These are phyloP conservation scores for Biscogniauxia marginata DNA, from an alignment of 2,329 filamentous ascomycete species.

Conservation along the genomic window DNA sequence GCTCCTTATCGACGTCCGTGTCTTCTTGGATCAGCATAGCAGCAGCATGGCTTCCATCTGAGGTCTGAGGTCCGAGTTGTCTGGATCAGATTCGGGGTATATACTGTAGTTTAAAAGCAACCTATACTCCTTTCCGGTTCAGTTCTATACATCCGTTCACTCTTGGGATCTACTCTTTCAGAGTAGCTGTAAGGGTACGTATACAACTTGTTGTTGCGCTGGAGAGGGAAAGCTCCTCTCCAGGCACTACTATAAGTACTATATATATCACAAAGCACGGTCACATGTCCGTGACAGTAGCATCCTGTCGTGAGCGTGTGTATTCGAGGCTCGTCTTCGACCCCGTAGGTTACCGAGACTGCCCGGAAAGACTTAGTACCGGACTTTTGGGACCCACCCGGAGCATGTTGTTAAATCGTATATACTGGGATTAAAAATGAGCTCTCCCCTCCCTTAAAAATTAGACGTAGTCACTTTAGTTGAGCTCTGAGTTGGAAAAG, in stretches of 20 bases:
- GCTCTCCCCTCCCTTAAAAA: no score
- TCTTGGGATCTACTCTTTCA: neutral
- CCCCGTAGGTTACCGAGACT: neutral
- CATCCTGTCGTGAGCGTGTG: neutral
- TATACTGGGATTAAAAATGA: no score
- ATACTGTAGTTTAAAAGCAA: neutral
- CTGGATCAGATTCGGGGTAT: neutral
- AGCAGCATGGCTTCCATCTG: neutral
- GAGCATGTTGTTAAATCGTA: no score
- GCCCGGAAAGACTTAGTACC: neutral
- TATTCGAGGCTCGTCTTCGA: neutral
- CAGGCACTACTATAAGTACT: no score
- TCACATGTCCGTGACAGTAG: no score
- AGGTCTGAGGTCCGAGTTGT: neutral
- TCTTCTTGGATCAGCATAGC: neutral
- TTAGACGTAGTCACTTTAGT: no score
- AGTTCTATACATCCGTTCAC: neutral
- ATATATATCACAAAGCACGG: no score
- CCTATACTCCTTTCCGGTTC: no score
- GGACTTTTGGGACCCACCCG: neutral
- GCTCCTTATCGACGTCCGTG: neutral
- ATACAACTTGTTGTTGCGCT: no score
- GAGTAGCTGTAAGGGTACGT: no score
- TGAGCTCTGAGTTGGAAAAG: no score
- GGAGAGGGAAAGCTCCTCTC: no score